These are phyloP conservation scores for Rhizoclosmatium sp. DNA, from an alignment of 192 early-diverging fungal species.

Conservation along the genomic window DNA sequence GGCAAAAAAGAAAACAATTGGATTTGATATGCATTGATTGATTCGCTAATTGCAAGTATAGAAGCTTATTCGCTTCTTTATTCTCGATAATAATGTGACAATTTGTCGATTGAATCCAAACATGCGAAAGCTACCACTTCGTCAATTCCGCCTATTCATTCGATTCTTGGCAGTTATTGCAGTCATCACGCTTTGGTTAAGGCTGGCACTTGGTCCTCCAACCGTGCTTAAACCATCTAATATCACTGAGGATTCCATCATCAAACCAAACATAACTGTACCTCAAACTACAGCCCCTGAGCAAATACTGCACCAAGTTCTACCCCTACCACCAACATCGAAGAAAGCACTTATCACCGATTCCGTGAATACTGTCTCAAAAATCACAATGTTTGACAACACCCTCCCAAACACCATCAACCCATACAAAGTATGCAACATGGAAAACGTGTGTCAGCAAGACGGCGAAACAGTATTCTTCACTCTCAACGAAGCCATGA, in stretches of 20 bases:
- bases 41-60: neutral
- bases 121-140: neutral
- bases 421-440: conserved; percentile 22
- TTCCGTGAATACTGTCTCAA: neutral
- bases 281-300: neutral
- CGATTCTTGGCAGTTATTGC: neutral
- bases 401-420: neutral
- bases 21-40: neutral
- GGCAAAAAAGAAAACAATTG: neutral
- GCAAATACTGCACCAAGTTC: conserved; percentile 10
- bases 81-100: neutral
- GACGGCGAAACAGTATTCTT: conserved; percentile 15
- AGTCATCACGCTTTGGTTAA: neutral
- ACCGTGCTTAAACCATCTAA: neutral
- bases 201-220: neutral
- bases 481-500: neutral
- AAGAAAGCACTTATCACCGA: neutral
- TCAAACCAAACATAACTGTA: neutral
- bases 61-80: neutral
- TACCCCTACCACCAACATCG: neutral
- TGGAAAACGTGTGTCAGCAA: conserved; percentile 19
- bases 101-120: neutral
- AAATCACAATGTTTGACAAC: conserved; percentile 13
- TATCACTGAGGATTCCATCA: neutral
- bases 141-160: neutral